These are phyloP conservation scores for Boletus subcaerulescens DNA, from an alignment of 768 basidiomycete species.

Conservation along the genomic window DNA sequence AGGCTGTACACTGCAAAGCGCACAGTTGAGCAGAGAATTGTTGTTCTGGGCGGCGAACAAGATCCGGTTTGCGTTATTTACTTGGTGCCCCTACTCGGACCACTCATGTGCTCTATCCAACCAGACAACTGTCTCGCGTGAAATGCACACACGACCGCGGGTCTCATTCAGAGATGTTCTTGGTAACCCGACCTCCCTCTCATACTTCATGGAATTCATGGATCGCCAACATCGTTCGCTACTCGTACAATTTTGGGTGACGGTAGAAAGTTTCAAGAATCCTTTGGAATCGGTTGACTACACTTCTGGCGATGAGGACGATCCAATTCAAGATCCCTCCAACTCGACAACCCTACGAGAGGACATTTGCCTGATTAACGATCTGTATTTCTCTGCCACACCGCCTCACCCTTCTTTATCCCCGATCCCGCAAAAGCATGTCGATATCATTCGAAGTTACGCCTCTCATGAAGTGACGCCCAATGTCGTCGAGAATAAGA, in stretches of 20 bases:
- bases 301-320: conserved; percentile 57
- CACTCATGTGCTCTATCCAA: conserved; percentile 1
- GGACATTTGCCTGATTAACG: conserved; percentile 86
- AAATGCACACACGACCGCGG: conserved; percentile 43
- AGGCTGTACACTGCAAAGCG: conserved; percentile 87
- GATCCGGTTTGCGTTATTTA: conserved; percentile 46
- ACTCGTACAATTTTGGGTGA: conserved; percentile 95
- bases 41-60: conserved; percentile 68
- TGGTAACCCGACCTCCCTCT: conserved; percentile 83
- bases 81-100: not conserved
- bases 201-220: conserved; percentile 99
- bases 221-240: conserved; percentile 81
- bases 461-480: conserved; percentile 48
- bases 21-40: conserved; percentile 83
- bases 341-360: conserved; percentile 68
- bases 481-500: conserved; percentile 41
- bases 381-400: conserved; percentile 74
- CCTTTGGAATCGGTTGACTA: conserved; percentile 82
- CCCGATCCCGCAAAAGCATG: conserved; percentile 66
- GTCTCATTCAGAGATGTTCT: conserved; percentile 77
- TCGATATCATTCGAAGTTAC: conserved; percentile 68
- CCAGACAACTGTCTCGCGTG: conserved; percentile 43
- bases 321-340: conserved; percentile 54
- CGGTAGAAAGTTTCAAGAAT: conserved; percentile 96
- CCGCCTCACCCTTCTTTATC: conserved; percentile 57